Conservation (phyloP, 2,329 filamentous ascomycete species). For the Alternaria dauci region DNA sequence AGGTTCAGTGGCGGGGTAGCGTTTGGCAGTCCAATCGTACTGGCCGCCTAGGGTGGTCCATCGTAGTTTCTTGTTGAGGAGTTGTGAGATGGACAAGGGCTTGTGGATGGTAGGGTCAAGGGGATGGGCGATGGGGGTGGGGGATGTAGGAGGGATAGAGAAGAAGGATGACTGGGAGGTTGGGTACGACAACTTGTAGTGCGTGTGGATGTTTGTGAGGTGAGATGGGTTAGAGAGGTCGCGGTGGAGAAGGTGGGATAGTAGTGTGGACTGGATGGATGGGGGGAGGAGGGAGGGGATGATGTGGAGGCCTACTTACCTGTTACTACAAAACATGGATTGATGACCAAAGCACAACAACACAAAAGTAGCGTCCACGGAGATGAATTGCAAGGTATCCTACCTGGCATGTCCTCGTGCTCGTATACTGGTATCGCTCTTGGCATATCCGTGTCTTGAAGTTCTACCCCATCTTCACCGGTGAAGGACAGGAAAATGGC, state of each 20-base stretch:
- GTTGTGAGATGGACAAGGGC: slow-evolving; percentile 71
- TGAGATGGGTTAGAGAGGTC: slow-evolving; percentile 78
- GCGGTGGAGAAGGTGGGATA: slow-evolving; percentile 77
- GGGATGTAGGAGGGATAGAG: slow-evolving; percentile 50
- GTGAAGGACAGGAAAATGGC: slow-evolving; percentile 37
- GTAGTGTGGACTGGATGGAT: slow-evolving; percentile 71
- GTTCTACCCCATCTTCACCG: slow-evolving; percentile 14
- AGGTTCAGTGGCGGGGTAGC: slow-evolving; percentile 74
- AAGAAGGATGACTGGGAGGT: slow-evolving; percentile 60
- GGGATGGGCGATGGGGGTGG: slow-evolving; percentile 56
- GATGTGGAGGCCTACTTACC: slow-evolving; percentile 74
- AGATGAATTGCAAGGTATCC: neutral
- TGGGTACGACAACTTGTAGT: slow-evolving; percentile 76
- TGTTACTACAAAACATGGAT: slow-evolving; percentile 1
- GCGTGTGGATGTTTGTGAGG: slow-evolving; percentile 88
- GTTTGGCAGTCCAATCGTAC: slow-evolving; percentile 92
- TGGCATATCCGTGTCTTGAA: slow-evolving; percentile 4
- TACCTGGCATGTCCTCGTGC: slow-evolving; percentile 74
- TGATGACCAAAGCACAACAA: neutral
- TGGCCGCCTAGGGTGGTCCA: slow-evolving; percentile 96
- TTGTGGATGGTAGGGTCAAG: slow-evolving; percentile 79
- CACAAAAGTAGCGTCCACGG: neutral
- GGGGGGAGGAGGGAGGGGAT: slow-evolving; percentile 77
- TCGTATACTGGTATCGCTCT: slow-evolving; percentile 61
- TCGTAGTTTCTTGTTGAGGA: slow-evolving; percentile 81